A percentile compares a stretch with the other conserved stretches of the same genome.
These are phyloP conservation scores for Sporothrix globosa DNA, from an alignment of 2,329 filamentous ascomycete genomes.

Conservation along the genomic window DNA sequence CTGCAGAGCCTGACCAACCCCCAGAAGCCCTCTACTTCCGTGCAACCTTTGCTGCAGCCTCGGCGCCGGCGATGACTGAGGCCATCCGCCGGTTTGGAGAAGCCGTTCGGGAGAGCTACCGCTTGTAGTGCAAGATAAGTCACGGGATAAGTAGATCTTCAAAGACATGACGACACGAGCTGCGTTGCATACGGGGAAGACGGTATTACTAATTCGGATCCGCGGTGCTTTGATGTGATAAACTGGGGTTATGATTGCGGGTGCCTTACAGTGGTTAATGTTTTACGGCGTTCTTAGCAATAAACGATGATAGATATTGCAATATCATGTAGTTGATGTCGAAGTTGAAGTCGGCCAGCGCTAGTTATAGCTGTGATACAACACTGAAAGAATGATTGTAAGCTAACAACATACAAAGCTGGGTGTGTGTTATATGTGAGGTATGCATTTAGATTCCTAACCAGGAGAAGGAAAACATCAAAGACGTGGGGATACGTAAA, in stretches of 20 bases:
- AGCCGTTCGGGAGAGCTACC: constrained; percentile 66
- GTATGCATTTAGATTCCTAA: neutral
- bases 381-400: neutral
- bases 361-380: neutral
- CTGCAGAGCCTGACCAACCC: constrained; percentile 66
- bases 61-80: constrained; percentile 68
- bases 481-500: neutral
- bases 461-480: neutral
- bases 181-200: neutral
- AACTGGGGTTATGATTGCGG: neutral
- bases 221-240: neutral
- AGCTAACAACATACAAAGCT: neutral
- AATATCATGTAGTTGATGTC: constrained; percentile 7
- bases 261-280: neutral
- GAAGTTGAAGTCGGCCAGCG: neutral
- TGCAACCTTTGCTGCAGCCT: constrained; percentile 84
- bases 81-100: constrained; percentile 76
- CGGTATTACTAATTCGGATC: neutral
- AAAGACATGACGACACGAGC: too few relatives aligned
- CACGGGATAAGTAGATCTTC: neutral
- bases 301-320: neutral
- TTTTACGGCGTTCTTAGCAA: neutral
- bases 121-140: constrained; percentile 37
- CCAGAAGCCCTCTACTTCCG: constrained; percentile 78
- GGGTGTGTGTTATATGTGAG: neutral